Percentiles rank a stretch among this genome's conserved stretches.
Conservation (phyloP, 2,329 filamentous ascomycete genomes). For the Ophiostoma populinum region DNA sequence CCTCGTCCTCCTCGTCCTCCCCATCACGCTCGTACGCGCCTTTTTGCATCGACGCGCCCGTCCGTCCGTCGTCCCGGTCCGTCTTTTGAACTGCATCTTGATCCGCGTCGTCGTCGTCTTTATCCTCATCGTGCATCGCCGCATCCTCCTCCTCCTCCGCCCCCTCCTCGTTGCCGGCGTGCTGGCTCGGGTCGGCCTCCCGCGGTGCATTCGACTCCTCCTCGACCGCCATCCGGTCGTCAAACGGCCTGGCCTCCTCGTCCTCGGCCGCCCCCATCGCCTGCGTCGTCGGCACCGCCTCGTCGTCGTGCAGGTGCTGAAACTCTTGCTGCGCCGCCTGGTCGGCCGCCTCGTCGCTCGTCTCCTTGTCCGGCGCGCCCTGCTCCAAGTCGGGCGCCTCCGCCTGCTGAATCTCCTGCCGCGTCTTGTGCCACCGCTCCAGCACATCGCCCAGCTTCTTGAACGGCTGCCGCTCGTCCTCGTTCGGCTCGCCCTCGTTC, state of each 20-base stretch:
- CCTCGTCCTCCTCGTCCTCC: conserved; percentile 4
- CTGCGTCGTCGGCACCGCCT: conserved; percentile 69
- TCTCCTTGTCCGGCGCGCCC: conserved; percentile 22
- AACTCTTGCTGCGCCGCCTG: conserved; percentile 72
- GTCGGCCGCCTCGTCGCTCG: conserved; percentile 19
- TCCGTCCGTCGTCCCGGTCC: conserved; percentile 35
- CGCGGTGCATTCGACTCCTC: conserved; percentile 26
- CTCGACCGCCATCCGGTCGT: conserved; percentile 79
- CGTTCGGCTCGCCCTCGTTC: conserved; percentile 21
- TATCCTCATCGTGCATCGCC: conserved; percentile 13
- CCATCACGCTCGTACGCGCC: conserved; percentile 33
- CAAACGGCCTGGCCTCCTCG: conserved; percentile 59
- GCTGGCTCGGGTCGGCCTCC: conserved; percentile 31
- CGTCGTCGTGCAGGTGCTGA: conserved; percentile 77
- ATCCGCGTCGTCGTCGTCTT: conserved; percentile 19
- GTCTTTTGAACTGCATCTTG: conserved; percentile 23
- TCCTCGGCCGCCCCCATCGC: conserved; percentile 77
- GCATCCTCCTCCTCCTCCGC: conserved; percentile 23
- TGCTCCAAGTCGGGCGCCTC: conserved; percentile 15
- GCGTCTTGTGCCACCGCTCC: conserved; percentile 81
- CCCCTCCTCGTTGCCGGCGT: conserved; percentile 33
- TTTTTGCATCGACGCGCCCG: conserved; percentile 41
- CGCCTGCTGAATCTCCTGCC: conserved; percentile 56
- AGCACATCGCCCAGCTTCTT: conserved; percentile 88
- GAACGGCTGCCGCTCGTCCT: conserved; percentile 48